Evolutionary conservation across 441 rosid species (phyloP).

Genomic region (Raphanus hybrid): DNA sequence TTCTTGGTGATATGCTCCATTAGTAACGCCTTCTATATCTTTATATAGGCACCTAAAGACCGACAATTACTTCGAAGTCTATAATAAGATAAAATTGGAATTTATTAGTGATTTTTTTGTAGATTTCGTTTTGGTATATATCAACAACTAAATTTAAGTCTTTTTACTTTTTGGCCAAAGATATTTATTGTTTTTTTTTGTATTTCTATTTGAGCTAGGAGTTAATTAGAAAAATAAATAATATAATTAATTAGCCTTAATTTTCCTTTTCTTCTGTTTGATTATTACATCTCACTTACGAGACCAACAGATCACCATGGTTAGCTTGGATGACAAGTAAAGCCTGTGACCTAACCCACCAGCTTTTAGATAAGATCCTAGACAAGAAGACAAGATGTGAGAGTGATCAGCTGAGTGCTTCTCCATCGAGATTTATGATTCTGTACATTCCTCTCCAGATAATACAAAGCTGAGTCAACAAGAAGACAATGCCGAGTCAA

Average conservation of each 20-base stretch:
- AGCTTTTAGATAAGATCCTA: constrained; percentile 79
- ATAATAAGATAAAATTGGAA: too few relatives aligned
- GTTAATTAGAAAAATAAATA: background rate
- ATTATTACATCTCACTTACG: background rate
- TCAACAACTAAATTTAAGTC: too few relatives aligned
- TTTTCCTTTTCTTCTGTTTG: background rate
- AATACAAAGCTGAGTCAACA: constrained; percentile 71
- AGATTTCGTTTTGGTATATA: too few relatives aligned
- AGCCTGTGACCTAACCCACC: constrained; percentile 68
- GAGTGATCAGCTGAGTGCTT: constrained; percentile 75
- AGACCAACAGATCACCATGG: background rate
- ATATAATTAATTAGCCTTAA: background rate
- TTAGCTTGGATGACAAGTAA: background rate
- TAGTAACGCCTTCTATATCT: too few relatives aligned
- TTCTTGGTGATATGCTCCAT: too few relatives aligned
- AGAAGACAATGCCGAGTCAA: constrained; percentile 84
- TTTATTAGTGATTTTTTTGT: too few relatives aligned
- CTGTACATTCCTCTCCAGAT: constrained; percentile 83
- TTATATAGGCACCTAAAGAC: too few relatives aligned
- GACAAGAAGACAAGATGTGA: constrained; percentile 65
- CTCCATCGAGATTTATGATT: constrained; percentile 62
- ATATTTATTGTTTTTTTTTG: too few relatives aligned
- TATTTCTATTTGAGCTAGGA: background rate
- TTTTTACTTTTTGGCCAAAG: too few relatives aligned
- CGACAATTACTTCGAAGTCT: too few relatives aligned